Evolutionary conservation across 108 stramenopile genomes (phyloP), one percentile per base, ranked within the genome.

Genomic region (Skeletonema potamos): DNA sequence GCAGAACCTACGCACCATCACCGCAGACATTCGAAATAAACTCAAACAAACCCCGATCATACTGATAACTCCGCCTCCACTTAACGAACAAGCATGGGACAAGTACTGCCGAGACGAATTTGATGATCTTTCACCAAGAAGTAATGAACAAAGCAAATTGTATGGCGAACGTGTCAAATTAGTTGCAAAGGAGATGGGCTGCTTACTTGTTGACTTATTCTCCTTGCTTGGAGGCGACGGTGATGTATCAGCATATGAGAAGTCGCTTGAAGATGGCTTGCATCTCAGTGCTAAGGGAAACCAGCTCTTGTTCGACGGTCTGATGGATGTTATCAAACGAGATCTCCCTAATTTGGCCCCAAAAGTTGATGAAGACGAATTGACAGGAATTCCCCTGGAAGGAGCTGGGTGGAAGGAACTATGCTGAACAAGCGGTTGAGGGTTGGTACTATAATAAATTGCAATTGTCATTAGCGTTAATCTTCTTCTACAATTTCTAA

Each of bases 21-120:
- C 85, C 44, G 28, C 70, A 13, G 66, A 54, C 5, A 61, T 74
- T 2, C 36, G 74, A 20, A 17, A n/a, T 29, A 32, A 58, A 12
- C 39, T 44, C 27, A 22, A 62, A 2, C 64, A 73, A 4, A 36
- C 72, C 10, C 26, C 48, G 2, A 87, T 92, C 30, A 34, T 92
- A 32, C 27, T 92, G 20, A 82, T 92, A 30, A 82, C 85, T 27
- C 87, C 88, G 2, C 91, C 91, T 29, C 91, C 91, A 10, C 84
- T 92, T 8, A 68, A 83, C 69, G 85, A 86, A 58, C 64, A 76
- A 33, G 82, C 85, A 57, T 82, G 90, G 39, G 60, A 88, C 15
- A 68, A 34, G 26, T 88, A 66, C 48, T 87, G 88, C 62, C 82
- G 81, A 8, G 57, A 85, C 64, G 71, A 75, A 34, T 88, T 85